These are phyloP conservation scores for Aspergillus arachidicola DNA, from an alignment of 2,329 filamentous ascomycete genomes.

Conservation along the genomic window DNA sequence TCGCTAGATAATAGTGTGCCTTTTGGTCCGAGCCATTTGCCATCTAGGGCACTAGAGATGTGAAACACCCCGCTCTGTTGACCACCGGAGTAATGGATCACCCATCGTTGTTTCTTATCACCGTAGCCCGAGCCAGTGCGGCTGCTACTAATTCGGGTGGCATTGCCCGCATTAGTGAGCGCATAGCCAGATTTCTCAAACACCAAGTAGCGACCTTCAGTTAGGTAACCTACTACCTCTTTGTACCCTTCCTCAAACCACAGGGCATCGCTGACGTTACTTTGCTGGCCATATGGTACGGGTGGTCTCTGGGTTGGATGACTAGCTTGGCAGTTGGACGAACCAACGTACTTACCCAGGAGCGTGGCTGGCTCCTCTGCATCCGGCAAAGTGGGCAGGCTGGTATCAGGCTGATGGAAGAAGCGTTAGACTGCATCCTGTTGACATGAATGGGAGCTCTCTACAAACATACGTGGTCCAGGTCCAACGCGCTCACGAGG, in stretches of 20 bases:
- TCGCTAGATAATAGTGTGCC: conserved; percentile 24
- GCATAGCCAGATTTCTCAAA: conserved; percentile 53
- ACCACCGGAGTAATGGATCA: conserved; percentile 47
- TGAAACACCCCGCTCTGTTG: conserved; percentile 40
- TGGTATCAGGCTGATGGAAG: conserved; percentile 48
- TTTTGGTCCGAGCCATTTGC: conserved; percentile 37
- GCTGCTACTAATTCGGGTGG: conserved; percentile 20
- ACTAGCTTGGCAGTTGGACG: conserved; percentile 47
- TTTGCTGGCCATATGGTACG: conserved; percentile 53
- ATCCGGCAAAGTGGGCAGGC: conserved; percentile 50
- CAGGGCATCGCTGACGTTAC: conserved; percentile 33
- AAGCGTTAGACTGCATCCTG: background rate
- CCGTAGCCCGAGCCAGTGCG: conserved; percentile 41
- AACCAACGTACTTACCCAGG: conserved; percentile 50
- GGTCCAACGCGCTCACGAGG: conserved; percentile 52
- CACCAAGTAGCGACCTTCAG: conserved; percentile 58
- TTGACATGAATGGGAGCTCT: conserved; percentile 20
- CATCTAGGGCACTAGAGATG: conserved; percentile 47
- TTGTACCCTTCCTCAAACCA: conserved; percentile 60
- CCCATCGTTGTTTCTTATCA: conserved; percentile 51
- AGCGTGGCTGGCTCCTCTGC: conserved; percentile 48
- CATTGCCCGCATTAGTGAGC: conserved; percentile 37
- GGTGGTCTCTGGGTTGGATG: conserved; percentile 44
- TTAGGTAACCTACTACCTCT: conserved; percentile 53
- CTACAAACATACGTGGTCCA: conserved; percentile 35